Conservation (phyloP, 768 basidiomycete species). For the Kwoniella mangroviensis region DNA sequence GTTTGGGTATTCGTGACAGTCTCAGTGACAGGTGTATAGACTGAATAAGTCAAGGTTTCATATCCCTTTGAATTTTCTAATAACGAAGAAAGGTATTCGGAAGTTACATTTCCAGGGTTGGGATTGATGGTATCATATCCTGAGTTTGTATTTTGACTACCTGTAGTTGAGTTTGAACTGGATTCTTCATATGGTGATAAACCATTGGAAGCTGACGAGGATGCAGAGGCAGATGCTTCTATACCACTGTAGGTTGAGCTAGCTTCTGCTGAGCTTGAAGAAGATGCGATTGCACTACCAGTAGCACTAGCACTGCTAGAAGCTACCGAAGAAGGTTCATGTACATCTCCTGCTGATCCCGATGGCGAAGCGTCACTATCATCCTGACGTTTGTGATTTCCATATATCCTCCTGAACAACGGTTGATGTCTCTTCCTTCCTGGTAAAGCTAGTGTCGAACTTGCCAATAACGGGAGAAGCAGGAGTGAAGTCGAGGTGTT, state of each 20-base stretch:
- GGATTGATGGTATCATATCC: constrained; percentile 35
- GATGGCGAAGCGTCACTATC: constrained; percentile 7
- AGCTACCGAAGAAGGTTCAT: constrained; percentile 4
- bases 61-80: constrained; percentile 41
- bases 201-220: constrained; percentile 4
- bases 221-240: constrained; percentile 17
- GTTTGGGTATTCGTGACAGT: constrained; percentile 17
- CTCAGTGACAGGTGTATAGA: constrained; percentile 28
- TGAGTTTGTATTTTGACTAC: constrained; percentile 19
- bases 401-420: constrained; percentile 32
- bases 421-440: constrained; percentile 14
- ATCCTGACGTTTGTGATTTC: constrained; percentile 22
- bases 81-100: constrained; percentile 36
- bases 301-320: constrained; percentile 1
- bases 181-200: constrained; percentile 27
- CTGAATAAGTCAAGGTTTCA: constrained; percentile 46
- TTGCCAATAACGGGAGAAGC: constrained; percentile 42
- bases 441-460: constrained; percentile 35
- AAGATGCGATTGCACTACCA: background rate
- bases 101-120: constrained; percentile 24
- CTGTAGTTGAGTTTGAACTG: constrained; percentile 26
- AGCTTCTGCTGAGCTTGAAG: background rate
- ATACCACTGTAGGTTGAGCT: constrained; percentile 29
- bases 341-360: constrained; percentile 17
- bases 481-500: constrained; percentile 27